These are phyloP conservation scores for Cardamine chenopodiifolia DNA, from an alignment of 345 rosid species.

Conservation along the genomic window DNA sequence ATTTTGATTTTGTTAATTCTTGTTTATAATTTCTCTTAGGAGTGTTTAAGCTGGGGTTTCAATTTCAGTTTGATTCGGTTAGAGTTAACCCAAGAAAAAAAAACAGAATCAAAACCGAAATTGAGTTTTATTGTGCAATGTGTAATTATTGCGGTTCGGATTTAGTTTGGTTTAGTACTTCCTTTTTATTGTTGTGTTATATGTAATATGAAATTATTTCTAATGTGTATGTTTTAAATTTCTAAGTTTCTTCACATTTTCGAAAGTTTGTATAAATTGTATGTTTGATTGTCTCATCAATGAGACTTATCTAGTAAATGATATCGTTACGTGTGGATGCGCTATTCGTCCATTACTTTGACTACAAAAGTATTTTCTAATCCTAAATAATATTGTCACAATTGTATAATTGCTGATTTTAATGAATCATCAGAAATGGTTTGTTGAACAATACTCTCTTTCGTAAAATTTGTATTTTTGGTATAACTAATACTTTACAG, in stretches of 20 bases:
- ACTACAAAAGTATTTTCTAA: too few relatives aligned
- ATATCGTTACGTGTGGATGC: too few relatives aligned
- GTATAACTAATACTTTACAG: too few relatives aligned
- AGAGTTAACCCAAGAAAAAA: neutral
- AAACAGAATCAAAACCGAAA: constrained; percentile 20
- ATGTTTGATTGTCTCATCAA: too few relatives aligned
- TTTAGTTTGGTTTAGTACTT: neutral
- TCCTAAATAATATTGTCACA: too few relatives aligned
- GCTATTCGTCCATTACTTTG: too few relatives aligned
- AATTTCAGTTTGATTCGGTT: constrained; percentile 22
- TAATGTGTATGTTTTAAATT: neutral
- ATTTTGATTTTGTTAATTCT: neutral
- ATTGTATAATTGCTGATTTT: too few relatives aligned
- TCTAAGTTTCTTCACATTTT: neutral
- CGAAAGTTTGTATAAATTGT: neutral
- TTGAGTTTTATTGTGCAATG: constrained; percentile 15
- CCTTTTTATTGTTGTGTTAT: neutral
- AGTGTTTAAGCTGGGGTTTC: neutral
- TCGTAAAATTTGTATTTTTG: too few relatives aligned
- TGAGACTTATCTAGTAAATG: too few relatives aligned
- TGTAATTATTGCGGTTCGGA: neutral
- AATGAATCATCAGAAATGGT: too few relatives aligned
- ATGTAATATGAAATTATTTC: constrained; percentile 14
- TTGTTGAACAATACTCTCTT: too few relatives aligned
- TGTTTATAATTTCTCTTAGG: neutral